Evolutionary conservation across 2,329 filamentous ascomycete genomes (phyloP).

Genomic region (Sporothrix mexicana): DNA sequence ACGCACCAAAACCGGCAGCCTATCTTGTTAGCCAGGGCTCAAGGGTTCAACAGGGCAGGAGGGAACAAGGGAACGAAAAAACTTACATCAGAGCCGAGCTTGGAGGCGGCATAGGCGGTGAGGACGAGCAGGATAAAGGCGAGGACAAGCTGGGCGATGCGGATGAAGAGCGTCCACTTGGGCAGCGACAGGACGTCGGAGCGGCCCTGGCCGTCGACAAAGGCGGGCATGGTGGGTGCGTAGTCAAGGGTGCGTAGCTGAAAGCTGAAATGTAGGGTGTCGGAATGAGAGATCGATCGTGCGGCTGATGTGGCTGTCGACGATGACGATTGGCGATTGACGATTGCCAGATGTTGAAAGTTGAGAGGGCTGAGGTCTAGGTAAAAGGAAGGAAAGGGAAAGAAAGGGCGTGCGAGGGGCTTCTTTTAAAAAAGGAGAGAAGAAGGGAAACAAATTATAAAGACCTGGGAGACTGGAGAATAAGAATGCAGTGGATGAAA

Average conservation of each 20-base stretch:
- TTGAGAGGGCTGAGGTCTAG: neutral
- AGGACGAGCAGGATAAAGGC: slow-evolving; percentile 36
- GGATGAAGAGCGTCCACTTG: slow-evolving; percentile 37
- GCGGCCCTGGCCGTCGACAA: slow-evolving; percentile 35
- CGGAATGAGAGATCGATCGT: neutral
- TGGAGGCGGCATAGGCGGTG: slow-evolving; percentile 36
- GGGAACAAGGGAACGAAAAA: too few species aligned
- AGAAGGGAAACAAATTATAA: neutral
- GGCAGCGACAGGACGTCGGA: slow-evolving; percentile 37
- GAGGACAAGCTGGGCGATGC: slow-evolving; percentile 36
- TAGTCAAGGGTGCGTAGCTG: neutral
- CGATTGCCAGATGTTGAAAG: neutral
- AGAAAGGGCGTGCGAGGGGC: slow-evolving; percentile 12
- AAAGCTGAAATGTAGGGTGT: neutral
- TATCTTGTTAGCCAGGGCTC: too few species aligned
- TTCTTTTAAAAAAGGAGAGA: neutral
- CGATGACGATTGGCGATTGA: neutral
- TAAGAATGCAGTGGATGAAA: neutral
- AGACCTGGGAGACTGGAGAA: neutral
- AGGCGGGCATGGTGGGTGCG: slow-evolving; percentile 31
- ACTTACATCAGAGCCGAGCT: slow-evolving; percentile 33
- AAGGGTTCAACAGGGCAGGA: too few species aligned
- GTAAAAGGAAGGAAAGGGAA: neutral
- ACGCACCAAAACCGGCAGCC: slow-evolving; percentile 30
- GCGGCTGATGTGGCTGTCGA: neutral